Conservation (phyloP, 2,329 filamentous ascomycete genomes). For the Stenocarpella maydis region DNA sequence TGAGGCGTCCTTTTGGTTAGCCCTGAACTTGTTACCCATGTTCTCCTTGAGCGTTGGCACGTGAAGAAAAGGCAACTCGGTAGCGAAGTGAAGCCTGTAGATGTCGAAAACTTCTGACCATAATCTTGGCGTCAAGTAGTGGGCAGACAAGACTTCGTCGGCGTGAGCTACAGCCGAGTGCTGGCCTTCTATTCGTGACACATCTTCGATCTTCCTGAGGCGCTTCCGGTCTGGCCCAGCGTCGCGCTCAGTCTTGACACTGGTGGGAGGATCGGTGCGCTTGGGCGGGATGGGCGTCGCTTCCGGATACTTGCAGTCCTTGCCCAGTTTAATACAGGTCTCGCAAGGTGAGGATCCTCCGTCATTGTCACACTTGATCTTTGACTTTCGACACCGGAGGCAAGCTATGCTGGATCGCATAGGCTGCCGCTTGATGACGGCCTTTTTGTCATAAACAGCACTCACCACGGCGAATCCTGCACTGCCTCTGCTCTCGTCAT, state of each 20-base stretch:
- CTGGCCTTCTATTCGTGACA: constrained; percentile 49
- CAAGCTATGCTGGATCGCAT: constrained; percentile 86
- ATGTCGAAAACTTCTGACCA: constrained; percentile 76
- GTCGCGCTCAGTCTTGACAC: constrained; percentile 52
- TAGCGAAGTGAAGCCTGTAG: constrained; percentile 75
- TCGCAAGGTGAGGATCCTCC: constrained; percentile 77
- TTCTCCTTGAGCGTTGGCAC: constrained; percentile 67
- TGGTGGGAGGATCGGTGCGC: constrained; percentile 46
- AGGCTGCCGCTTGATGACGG: constrained; percentile 55
- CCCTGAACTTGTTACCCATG: constrained; percentile 53
- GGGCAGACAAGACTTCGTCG: constrained; percentile 68
- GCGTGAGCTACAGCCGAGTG: constrained; percentile 48
- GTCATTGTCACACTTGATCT: constrained; percentile 87
- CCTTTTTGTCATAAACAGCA: constrained; percentile 51
- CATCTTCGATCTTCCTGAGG: constrained; percentile 53
- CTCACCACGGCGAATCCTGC: constrained; percentile 43
- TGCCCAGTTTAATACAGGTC: constrained; percentile 74
- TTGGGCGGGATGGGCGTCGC: constrained; percentile 49
- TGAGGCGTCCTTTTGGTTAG: constrained; percentile 47
- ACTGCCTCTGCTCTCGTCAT: constrained; percentile 40
- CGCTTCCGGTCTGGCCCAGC: constrained; percentile 59
- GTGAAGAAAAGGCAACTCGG: constrained; percentile 77
- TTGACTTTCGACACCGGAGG: constrained; percentile 77
- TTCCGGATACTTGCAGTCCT: constrained; percentile 77
- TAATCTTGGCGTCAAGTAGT: constrained; percentile 68